Conservation (phyloP, 73 alveolate genomes). For the Paramecium octaurelia region DNA sequence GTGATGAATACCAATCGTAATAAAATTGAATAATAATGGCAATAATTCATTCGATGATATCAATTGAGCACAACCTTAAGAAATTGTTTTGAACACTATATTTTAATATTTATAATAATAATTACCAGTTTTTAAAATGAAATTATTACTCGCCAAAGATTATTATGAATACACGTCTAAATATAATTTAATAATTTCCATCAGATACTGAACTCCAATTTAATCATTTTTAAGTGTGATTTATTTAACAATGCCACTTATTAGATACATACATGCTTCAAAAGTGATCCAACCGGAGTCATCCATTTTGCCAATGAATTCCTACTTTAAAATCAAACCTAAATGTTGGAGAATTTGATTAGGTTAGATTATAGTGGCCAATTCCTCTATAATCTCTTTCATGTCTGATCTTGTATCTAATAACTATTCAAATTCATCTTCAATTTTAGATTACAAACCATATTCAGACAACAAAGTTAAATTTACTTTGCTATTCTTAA, state of each 20-base stretch:
- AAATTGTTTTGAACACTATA: background rate
- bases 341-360: background rate
- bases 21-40: background rate
- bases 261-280: constrained; percentile 7
- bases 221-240: background rate
- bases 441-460: background rate
- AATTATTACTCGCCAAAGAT: background rate
- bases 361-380: background rate
- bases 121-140: constrained; percentile 1
- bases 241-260: background rate
- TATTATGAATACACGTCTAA: background rate
- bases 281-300: background rate
- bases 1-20: background rate
- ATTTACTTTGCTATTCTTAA: background rate
- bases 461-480: background rate
- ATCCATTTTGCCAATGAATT: background rate
- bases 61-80: background rate
- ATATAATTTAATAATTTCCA: constrained; percentile 1
- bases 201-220: background rate
- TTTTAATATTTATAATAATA: background rate
- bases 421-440: background rate
- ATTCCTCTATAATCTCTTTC: constrained; percentile 10
- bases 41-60: background rate
- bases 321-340: background rate
- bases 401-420: background rate